phyloP scores from a whole-genome alignment of 2,329 filamentous ascomycete genomes.

The Ustulina deusta region DNA sequence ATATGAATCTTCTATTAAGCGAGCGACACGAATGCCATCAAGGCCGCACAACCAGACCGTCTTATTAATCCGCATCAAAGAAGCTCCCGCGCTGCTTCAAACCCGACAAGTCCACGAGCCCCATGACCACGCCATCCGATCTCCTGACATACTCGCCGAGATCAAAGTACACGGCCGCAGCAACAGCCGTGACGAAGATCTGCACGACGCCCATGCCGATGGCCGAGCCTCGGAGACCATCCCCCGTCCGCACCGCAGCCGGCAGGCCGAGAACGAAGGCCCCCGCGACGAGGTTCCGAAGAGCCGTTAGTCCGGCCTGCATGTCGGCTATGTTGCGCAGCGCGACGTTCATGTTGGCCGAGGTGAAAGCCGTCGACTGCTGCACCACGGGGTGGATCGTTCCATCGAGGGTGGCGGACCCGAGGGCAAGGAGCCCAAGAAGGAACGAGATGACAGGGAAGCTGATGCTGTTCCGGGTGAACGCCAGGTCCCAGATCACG shows the following conservation, averaged over 20 bases:
- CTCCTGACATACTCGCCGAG: conserved; percentile 57
- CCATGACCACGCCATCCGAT: conserved; percentile 62
- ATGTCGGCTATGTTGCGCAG: conserved; percentile 63
- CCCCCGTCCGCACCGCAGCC: conserved; percentile 51
- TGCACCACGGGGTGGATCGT: conserved; percentile 58
- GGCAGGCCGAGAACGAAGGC: conserved; percentile 59
- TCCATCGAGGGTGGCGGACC: conserved; percentile 56
- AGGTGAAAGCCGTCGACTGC: conserved; percentile 63
- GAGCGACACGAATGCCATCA: conserved; percentile 12
- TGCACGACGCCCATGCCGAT: conserved; percentile 59
- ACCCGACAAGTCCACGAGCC: conserved; percentile 59
- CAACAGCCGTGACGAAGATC: conserved; percentile 53
- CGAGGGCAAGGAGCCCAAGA: conserved; percentile 61
- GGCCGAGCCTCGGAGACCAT: conserved; percentile 54
- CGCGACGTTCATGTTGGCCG: conserved; percentile 59
- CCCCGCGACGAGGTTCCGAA: conserved; percentile 58
- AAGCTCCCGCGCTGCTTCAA: conserved; percentile 59
- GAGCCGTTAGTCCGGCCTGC: conserved; percentile 57
- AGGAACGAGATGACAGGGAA: conserved; percentile 60
- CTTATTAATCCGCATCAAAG: conserved; percentile 56
- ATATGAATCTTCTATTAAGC: conserved; percentile 9
- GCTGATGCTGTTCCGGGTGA: conserved; percentile 41
- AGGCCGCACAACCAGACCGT: background rate
- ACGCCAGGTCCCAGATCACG: conserved; percentile 41
- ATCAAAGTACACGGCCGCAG: conserved; percentile 56